These are phyloP conservation scores for Cladosporium sp. DNA, from an alignment of 2,329 filamentous ascomycete genomes.

Conservation along the genomic window DNA sequence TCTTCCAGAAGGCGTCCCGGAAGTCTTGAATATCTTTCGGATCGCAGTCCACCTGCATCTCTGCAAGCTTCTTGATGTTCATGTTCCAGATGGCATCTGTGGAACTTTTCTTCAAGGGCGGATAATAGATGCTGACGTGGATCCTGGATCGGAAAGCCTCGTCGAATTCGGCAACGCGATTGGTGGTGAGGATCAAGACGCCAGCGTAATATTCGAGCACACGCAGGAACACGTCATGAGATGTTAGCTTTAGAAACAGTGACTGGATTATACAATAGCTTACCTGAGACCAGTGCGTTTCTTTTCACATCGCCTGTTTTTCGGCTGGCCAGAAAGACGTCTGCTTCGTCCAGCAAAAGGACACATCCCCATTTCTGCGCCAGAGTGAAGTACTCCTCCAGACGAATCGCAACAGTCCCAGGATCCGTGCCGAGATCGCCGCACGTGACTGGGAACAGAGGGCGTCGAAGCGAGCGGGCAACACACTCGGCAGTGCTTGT, in stretches of 20 bases:
- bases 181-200: slow-evolving; percentile 39
- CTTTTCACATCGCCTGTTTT: slow-evolving; percentile 19
- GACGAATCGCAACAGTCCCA: slow-evolving; percentile 15
- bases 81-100: slow-evolving; percentile 26
- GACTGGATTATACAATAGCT: too few relatives aligned
- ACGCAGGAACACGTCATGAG: too few relatives aligned
- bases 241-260: too few relatives aligned
- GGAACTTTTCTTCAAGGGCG: slow-evolving; percentile 23
- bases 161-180: slow-evolving; percentile 34
- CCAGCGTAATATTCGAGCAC: too few relatives aligned
- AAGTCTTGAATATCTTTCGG: too few relatives aligned
- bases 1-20: too few relatives aligned
- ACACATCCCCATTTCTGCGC: slow-evolving; percentile 26
- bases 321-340: slow-evolving; percentile 33
- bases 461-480: slow-evolving; percentile 17
- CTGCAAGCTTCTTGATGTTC: not conserved
- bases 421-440: slow-evolving; percentile 17
- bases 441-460: slow-evolving; percentile 20
- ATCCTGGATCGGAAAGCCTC: slow-evolving; percentile 33
- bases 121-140: slow-evolving; percentile 31
- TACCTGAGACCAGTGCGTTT: slow-evolving; percentile 27
- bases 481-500: slow-evolving; percentile 17
- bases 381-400: slow-evolving; percentile 18
- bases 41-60: too few relatives aligned
- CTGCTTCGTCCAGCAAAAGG: slow-evolving; percentile 38